These are phyloP conservation scores for Penicilliopsis zonata DNA, from an alignment of 495 filamentous ascomycete genomes.

Conservation along the genomic window DNA sequence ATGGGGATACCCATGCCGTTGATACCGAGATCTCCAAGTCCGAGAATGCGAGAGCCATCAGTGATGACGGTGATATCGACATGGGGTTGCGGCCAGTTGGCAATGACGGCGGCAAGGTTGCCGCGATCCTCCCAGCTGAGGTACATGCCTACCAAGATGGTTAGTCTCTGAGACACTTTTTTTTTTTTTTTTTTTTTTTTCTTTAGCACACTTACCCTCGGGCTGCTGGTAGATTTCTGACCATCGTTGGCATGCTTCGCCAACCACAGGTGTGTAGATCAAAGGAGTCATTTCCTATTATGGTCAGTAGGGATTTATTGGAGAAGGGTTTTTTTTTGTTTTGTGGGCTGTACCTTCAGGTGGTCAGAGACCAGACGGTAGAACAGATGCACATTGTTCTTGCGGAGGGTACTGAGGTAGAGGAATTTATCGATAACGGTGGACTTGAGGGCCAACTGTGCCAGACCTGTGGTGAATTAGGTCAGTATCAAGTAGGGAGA, in stretches of 20 bases:
- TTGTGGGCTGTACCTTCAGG: slow-evolving; percentile 46
- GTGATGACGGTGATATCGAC: slow-evolving; percentile 96
- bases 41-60: slow-evolving; percentile 92
- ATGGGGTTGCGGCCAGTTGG: slow-evolving; percentile 78
- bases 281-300: slow-evolving; percentile 73
- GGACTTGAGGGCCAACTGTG: slow-evolving; percentile 63
- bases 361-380: slow-evolving; percentile 88
- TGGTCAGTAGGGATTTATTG: slow-evolving; percentile 6
- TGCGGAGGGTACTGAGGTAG: slow-evolving; percentile 80
- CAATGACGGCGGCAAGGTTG: slow-evolving; percentile 68
- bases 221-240: slow-evolving; percentile 92
- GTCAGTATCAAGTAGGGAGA: slow-evolving; percentile 4
- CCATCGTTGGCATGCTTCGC: slow-evolving; percentile 92
- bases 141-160: slow-evolving; percentile 65
- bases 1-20: slow-evolving; percentile 98
- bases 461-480: slow-evolving; percentile 36
- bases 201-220: slow-evolving; percentile 59
- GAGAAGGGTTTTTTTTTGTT: too few relatives aligned
- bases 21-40: slow-evolving; percentile 88
- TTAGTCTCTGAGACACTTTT: too few relatives aligned
- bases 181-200: too few relatives aligned
- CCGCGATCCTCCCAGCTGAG: slow-evolving; percentile 83
- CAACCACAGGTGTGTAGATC: slow-evolving; percentile 96
- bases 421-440: slow-evolving; percentile 88
- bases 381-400: slow-evolving; percentile 85